phyloP scores from a whole-genome alignment of 1,139 yeast genomes.

The Zygosaccharomyces pseudobailii region DNA sequence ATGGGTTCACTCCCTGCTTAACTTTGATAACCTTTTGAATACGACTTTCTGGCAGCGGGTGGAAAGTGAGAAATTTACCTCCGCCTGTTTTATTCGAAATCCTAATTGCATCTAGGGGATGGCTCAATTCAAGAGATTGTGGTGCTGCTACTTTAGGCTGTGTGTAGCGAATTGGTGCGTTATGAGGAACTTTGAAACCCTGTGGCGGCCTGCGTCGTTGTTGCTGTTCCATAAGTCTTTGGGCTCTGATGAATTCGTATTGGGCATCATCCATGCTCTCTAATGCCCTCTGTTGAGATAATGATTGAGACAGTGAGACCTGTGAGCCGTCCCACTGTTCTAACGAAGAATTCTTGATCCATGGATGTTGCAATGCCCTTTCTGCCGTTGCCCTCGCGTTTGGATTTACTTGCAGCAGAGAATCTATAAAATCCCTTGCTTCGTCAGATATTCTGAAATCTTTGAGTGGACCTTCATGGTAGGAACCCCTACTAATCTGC shows the following conservation, averaged over 20 bases:
- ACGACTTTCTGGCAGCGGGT: conserved; percentile 40
- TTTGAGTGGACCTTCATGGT: conserved; percentile 71
- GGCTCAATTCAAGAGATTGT: conserved; percentile 14
- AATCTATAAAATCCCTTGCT: conserved; percentile 64
- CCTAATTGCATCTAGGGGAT: conserved; percentile 8
- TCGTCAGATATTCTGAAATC: conserved; percentile 59
- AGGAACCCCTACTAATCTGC: conserved; percentile 72
- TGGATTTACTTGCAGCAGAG: conserved; percentile 73
- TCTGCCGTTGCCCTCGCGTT: conserved; percentile 62
- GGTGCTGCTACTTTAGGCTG: conserved; percentile 23
- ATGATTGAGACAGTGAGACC: conserved; percentile 64
- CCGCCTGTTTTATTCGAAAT: conserved; percentile 31
- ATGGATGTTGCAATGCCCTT: conserved; percentile 67
- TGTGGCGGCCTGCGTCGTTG: conserved; percentile 15
- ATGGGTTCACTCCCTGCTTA: conserved; percentile 59
- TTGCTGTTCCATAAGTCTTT: conserved; percentile 38
- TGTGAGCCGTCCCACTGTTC: conserved; percentile 35
- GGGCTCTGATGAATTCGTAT: conserved; percentile 31
- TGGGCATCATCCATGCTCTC: conserved; percentile 42
- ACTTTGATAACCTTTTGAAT: conserved; percentile 49
- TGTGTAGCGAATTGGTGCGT: conserved; percentile 30
- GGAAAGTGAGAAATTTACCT: conserved; percentile 48
- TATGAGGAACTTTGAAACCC: conserved; percentile 36
- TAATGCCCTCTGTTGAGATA: conserved; percentile 58
- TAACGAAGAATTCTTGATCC: conserved; percentile 30